phyloP scores from a whole-genome alignment of 208 protist genomes.

The Balamuthia mandrillaris region DNA sequence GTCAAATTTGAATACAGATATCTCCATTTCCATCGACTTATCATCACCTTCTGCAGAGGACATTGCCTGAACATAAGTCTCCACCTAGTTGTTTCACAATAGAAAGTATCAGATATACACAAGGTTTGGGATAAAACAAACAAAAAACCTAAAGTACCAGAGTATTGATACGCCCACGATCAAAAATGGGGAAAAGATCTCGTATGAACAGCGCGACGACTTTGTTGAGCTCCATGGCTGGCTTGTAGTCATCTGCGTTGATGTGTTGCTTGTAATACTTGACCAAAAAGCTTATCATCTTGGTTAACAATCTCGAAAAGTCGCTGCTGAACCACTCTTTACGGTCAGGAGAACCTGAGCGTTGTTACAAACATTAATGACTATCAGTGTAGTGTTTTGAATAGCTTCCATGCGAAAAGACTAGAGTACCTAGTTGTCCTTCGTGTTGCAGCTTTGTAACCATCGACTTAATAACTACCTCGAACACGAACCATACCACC shows the following conservation, averaged over 20 bases:
- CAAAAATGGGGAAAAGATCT: constrained; percentile 23
- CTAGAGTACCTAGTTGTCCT: background rate
- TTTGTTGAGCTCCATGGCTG: constrained; percentile 42
- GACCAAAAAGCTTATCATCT: constrained; percentile 9
- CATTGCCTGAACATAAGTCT: background rate
- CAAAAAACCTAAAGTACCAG: background rate
- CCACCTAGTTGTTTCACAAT: too few relatives aligned
- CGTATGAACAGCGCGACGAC: constrained; percentile 29
- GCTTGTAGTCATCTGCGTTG: constrained; percentile 12
- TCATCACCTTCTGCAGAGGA: background rate
- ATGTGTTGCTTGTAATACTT: constrained; percentile 41
- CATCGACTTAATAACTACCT: constrained; percentile 64
- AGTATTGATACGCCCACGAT: constrained; percentile 25
- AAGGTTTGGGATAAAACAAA: too few relatives aligned
- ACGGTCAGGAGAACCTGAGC: background rate
- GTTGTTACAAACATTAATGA: background rate
- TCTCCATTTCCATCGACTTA: constrained; percentile 1
- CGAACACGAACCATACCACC: constrained; percentile 64
- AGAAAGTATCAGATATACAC: too few relatives aligned
- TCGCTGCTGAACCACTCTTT: constrained; percentile 15
- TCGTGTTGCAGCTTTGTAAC: constrained; percentile 37
- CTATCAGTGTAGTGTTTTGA: background rate
- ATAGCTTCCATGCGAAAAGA: background rate
- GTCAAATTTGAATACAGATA: constrained; percentile 52
- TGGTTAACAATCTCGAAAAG: constrained; percentile 20